Percentiles rank a stretch among this genome's conserved stretches.
Evolutionary conservation across 192 early-diverging fungal species (phyloP).

Genomic region (Podochytrium sp.): DNA sequence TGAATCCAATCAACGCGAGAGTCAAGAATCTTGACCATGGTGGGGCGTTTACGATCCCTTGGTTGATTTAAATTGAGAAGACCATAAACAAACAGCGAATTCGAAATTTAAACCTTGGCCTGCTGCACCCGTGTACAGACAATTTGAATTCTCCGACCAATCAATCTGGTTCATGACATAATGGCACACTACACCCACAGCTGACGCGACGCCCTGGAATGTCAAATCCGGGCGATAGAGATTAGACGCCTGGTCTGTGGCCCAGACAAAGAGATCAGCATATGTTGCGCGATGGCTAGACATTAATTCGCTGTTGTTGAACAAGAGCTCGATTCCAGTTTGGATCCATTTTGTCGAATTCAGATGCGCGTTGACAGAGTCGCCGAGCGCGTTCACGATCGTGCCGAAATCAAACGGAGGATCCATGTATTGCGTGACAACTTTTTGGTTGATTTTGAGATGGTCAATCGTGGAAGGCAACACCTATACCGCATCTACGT

Average conservation of each 20-base stretch:
- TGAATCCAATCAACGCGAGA: neutral
- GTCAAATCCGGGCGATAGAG: neutral
- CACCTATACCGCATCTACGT: no score
- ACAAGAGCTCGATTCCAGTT: neutral
- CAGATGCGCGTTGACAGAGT: neutral
- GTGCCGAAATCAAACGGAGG: constrained; percentile 2
- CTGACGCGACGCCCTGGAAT: neutral
- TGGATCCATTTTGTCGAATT: constrained; percentile 13
- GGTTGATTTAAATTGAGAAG: no score
- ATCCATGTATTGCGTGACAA: no score
- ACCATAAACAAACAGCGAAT: no score
- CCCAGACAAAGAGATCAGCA: constrained; percentile 7
- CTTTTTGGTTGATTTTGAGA: neutral
- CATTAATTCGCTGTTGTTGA: neutral
- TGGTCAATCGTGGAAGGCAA: neutral
- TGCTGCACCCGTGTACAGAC: neutral
- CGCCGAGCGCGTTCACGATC: neutral
- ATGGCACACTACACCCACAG: neutral
- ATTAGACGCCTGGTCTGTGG: neutral
- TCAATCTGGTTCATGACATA: constrained; percentile 4
- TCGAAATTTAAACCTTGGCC: no score
- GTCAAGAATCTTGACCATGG: neutral
- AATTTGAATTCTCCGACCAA: neutral
- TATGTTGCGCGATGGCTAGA: neutral
- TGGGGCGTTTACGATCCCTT: neutral